Evolutionary conservation across 441 rosid genomes (phyloP), one percentile per base, ranked within the genome.

Genomic region (Isatis lusitanica): DNA sequence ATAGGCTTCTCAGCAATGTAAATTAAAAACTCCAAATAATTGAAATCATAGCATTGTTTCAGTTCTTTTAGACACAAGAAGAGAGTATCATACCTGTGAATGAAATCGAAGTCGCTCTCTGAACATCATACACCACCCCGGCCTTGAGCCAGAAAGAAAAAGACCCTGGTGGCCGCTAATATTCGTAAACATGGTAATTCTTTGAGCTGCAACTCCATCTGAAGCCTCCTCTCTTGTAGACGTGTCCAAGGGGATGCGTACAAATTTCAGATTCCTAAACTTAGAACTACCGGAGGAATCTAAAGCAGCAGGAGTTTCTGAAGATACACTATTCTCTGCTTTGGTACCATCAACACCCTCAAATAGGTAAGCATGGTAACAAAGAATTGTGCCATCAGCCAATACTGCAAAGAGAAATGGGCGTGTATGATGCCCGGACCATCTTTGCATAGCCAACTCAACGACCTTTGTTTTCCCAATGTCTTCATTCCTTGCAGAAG

Each of bases 361-460:
- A 84, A 81, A 94, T 60, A 89, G 68, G 87, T 84, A 89, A 63
- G 94, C 97, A 78, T 92, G 99, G 85, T 94, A 92, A 83, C 92
- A 89, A 78, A 92, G 87, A 66, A 94, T 84, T 66, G 98, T 92
- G 72, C 99, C 99, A 82, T 94, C 99, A 57, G 89, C 86, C 85
- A 92, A 82, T 84, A 94, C 83, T 68, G 90, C 98, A 78, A 89
- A 85, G 76, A 92, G 90, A 80, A 88, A 92, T 65, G 98, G 97
- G 38, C 96, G 87, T 72, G 93, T 87, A 79, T 92, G 90, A 79
- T 72, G 84, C 73, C 91, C 97, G 35, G 91, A 82, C 98, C 98
- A 94, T 83, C 97, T 89, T 80, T 90, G 90, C 99, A 94, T 92
- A 71, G 90, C 89, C 77, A 94, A 79, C 82, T 91, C 99, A 78